These are phyloP conservation scores for Suillus spraguei DNA, from an alignment of 768 basidiomycete species.

Conservation along the genomic window DNA sequence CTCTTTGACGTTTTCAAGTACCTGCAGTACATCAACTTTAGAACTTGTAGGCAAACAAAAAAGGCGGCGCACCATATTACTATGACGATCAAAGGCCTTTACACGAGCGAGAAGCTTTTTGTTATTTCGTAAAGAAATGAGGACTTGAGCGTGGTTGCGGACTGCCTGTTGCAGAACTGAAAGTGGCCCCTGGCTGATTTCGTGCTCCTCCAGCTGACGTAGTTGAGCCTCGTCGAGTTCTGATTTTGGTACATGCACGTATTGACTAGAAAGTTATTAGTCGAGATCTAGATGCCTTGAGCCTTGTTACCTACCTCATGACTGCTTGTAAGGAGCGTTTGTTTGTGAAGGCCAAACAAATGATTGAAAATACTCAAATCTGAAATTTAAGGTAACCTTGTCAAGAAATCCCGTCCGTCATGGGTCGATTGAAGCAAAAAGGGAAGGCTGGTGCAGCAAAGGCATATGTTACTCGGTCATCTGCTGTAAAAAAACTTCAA, in stretches of 20 bases:
- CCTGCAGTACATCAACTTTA: conserved; percentile 47
- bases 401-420: conserved; percentile 29
- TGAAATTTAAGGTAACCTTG: neutral
- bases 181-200: conserved; percentile 97
- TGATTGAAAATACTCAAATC: conserved; percentile 6
- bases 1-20: conserved; percentile 98
- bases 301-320: conserved; percentile 34
- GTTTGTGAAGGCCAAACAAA: conserved; percentile 37
- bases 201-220: conserved; percentile 94
- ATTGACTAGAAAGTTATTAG: conserved; percentile 66
- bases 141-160: conserved; percentile 95
- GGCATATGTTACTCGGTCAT: conserved; percentile 87
- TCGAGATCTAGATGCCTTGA: conserved; percentile 9
- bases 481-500: conserved; percentile 94
- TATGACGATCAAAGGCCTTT: conserved; percentile 98
- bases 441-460: conserved; percentile 92
- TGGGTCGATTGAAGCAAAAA: conserved; percentile 82
- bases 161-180: conserved; percentile 97
- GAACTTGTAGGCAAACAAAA: conserved; percentile 2
- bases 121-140: conserved; percentile 97
- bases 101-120: conserved; percentile 95
- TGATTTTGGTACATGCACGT: conserved; percentile 94
- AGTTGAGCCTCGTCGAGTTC: conserved; percentile 98
- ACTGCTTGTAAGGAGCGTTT: conserved; percentile 22
- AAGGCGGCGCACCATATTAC: conserved; percentile 82